Base-by-base conservation (phyloP, 192 early-diverging fungal genomes). In the Coemansia sp. region DNA sequence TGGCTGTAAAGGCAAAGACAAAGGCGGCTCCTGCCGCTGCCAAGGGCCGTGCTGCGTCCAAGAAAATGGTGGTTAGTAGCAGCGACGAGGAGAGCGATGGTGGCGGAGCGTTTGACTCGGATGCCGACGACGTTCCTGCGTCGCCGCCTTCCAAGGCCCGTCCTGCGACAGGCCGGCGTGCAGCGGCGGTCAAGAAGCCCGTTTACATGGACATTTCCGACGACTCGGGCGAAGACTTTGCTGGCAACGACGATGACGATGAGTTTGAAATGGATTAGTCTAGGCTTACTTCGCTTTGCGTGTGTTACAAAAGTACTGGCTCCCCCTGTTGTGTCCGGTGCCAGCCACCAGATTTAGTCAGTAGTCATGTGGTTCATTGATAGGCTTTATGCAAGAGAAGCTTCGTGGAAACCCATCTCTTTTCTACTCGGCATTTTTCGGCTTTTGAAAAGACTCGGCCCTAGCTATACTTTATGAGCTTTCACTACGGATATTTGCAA, bases 401-500 rank as follows among this genome's bases (percentile, higher is more conserved):
- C 28, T 2, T 0, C 6, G 7, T 47, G 9, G 7, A 47, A 47
- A 47, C 6, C 10, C 8, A n/a, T 28, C 14, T 34, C 18, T 47
- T 64, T 34, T 52, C 45, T 41, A 47, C 39, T 18, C 21, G 36
- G 41, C 13, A 61, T 16, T 38, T 10, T 28, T 23, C 34, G 2
- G 55, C 28, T 42, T 42, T 42, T 43, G 21, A 25, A 21, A 21
- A 52, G 13, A 52, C 48, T 52, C 23, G 21, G 48, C 48, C 13
- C 48, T 38, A 61, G 18, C 35, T 68, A 33, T 53, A 25, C 2
- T 18, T 36, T 4, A 73, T 69, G 67, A 48, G 35, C 26, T 21
- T 77, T 14, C 61, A 62, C 14, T 82, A 82, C 59, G 79, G 79
- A 20, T 82, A 73, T 57, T 39, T 82, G 11, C 79, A 69, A 23